Evolutionary conservation across 805 yeast genomes (phyloP).

Genomic region (Nakazawaea sp.): DNA sequence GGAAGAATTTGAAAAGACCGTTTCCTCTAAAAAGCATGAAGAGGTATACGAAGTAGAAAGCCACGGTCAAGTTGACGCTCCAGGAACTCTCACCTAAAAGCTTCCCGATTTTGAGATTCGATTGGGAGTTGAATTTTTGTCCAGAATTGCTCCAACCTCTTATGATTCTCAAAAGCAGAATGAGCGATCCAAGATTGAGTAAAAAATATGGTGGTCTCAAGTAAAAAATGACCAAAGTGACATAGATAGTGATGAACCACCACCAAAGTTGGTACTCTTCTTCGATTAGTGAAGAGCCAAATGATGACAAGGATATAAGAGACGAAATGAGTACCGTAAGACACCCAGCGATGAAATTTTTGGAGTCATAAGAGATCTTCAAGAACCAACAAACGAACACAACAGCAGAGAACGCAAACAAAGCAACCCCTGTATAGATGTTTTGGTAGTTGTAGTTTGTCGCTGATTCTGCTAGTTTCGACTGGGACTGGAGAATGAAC

Average conservation of each 20-base stretch:
- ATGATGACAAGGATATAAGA: slow-evolving; percentile 45
- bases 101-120: slow-evolving; percentile 40
- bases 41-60: slow-evolving; percentile 26
- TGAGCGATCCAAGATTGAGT: slow-evolving; percentile 9
- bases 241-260: slow-evolving; percentile 48
- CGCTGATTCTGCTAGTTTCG: slow-evolving; percentile 47
- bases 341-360: slow-evolving; percentile 4
- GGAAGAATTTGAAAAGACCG: slow-evolving; percentile 17
- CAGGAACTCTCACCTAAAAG: slow-evolving; percentile 28
- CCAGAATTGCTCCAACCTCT: slow-evolving; percentile 90
- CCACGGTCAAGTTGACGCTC: slow-evolving; percentile 41
- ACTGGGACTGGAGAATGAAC: slow-evolving; percentile 42
- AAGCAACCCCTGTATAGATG: slow-evolving; percentile 34
- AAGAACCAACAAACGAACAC: slow-evolving; percentile 21
- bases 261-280: slow-evolving; percentile 98
- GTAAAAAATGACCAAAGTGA: slow-evolving; percentile 13
- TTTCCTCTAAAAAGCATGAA: slow-evolving; percentile 18
- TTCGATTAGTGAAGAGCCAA: slow-evolving; percentile 87
- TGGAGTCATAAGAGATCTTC: slow-evolving; percentile 6
- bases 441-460: slow-evolving; percentile 63
- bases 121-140: slow-evolving; percentile 59
- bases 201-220: slow-evolving; percentile 8
- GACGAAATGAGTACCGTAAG: slow-evolving; percentile 18
- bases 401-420: slow-evolving; percentile 25
- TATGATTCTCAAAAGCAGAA: slow-evolving; percentile 44